phyloP scores from a whole-genome alignment of 805 yeast species.

The Candida gorgasii region DNA sequence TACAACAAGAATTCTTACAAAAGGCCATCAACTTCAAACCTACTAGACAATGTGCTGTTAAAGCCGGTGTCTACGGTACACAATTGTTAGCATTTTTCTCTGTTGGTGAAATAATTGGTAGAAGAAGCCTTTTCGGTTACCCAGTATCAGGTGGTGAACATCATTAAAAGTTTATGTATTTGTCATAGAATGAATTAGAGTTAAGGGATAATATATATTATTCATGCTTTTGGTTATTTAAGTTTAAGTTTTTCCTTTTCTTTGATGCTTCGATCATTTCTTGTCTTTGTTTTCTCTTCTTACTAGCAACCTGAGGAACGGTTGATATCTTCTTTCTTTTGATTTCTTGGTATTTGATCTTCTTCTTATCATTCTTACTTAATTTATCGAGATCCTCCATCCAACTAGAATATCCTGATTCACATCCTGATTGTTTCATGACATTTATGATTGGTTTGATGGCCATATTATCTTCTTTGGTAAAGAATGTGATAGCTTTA shows the following conservation, averaged over 20 bases:
- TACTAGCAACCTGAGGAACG: conserved; percentile 67
- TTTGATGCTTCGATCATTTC: conserved; percentile 81
- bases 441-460: conserved; percentile 88
- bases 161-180: conserved; percentile 27
- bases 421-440: conserved; percentile 88
- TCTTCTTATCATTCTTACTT: conserved; percentile 60
- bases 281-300: conserved; percentile 59
- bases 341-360: conserved; percentile 55
- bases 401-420: conserved; percentile 71
- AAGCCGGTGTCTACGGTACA: conserved; percentile 72
- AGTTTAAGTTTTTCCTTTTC: conserved; percentile 47
- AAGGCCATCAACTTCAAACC: conserved; percentile 46
- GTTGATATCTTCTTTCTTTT: conserved; percentile 81
- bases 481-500: conserved; percentile 86
- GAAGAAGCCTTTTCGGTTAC: conserved; percentile 92
- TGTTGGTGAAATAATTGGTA: conserved; percentile 93
- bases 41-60: conserved; percentile 57
- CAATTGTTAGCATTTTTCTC: conserved; percentile 91
- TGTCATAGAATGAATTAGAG: conserved; percentile 1
- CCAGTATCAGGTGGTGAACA: conserved; percentile 61
- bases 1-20: conserved; percentile 61
- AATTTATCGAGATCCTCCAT: conserved; percentile 71
- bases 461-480: conserved; percentile 79
- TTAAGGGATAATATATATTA: not conserved
- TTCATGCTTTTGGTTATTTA: not conserved